Evolutionary conservation across 2,329 filamentous ascomycete species (phyloP), one percentile per base, ranked within the genome.

Genomic region (Hypomyces perniciosus): DNA sequence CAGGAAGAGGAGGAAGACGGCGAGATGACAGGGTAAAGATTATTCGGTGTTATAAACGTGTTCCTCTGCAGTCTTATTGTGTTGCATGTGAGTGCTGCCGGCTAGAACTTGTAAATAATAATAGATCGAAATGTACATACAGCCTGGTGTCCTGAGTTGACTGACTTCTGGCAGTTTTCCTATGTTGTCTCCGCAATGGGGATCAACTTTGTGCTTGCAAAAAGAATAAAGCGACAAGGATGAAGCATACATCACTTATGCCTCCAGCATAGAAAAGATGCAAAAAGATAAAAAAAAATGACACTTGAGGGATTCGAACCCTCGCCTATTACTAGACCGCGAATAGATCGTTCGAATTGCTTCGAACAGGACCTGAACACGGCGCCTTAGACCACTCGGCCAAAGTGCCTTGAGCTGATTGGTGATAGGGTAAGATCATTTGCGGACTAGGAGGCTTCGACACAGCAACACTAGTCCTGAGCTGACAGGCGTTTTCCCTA

Each of bases 221-320:
- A 34, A 5, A 31, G 8, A 29, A 40, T 20, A 8, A 48, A 33
- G 26, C 29, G 20, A 1, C 10, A 29, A 13, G 31, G 35, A 28
- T 43, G n/a, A 42, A 29, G 5, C 6, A 8, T 12, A 6, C 39
- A 10, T 35, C 13, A 28, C 35, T 20, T 12, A 39, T 30, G 5
- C 2, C 5, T 26, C 9, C 37, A 39, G 37, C 9, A 7, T 35
- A 31, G 10, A 30, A n/a, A 44, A 44, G 31, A 33, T 12, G 30
- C 35, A 38, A 38, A 38, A 10, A 27, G 4, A 51, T 50, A 46
- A 48, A 46, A 48, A 50, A 4, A 6, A 42, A 46, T 62, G 60
- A 62, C 60, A 62, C 60, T 59, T 62, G 61, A 60, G 61, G 61
- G 61, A 62, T 59, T 62, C 61, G 61, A 62, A 62, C 61, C 61